A percentile compares a stretch with the other conserved stretches of the same genome.
Conservation (phyloP, 106 monocot genomes). For the Dioscorea zingiberensis region DNA sequence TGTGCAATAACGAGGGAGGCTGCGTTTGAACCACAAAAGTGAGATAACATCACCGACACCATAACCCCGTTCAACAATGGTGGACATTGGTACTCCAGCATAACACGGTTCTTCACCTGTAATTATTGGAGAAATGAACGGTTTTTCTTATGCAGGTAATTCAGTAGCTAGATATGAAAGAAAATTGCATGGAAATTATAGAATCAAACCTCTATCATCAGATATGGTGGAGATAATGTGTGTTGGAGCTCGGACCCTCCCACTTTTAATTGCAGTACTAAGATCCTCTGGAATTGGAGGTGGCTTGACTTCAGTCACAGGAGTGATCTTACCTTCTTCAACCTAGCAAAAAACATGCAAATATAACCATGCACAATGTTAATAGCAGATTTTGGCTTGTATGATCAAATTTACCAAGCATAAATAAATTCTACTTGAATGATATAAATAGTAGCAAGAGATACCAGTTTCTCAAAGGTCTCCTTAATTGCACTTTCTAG, state of each 20-base stretch:
- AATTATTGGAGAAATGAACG: not conserved
- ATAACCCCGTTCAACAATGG: constrained; percentile 78
- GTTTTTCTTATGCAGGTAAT: too few relatives aligned
- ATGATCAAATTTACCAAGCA: not conserved
- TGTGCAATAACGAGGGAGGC: constrained; percentile 97
- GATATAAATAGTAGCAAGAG: too few relatives aligned
- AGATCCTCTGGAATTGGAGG: constrained; percentile 97
- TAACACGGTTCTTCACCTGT: constrained; percentile 96
- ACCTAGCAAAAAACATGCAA: constrained; percentile 32
- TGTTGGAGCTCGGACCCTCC: constrained; percentile 93
- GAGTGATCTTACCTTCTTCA: constrained; percentile 79
- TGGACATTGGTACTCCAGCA: constrained; percentile 98
- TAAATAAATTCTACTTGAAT: not conserved
- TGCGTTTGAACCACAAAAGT: constrained; percentile 96
- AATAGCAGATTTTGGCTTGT: not conserved
- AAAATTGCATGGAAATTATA: too few relatives aligned
- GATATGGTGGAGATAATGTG: constrained; percentile 99
- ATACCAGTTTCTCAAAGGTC: constrained; percentile 85
- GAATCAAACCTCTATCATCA: constrained; percentile 87
- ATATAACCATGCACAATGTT: not conserved
- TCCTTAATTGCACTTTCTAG: constrained; percentile 78
- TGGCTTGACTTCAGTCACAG: constrained; percentile 63
- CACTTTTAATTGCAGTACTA: constrained; percentile 88
- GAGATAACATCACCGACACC: constrained; percentile 96
- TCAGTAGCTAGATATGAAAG: too few relatives aligned